phyloP scores from a whole-genome alignment of 2,329 filamentous ascomycete genomes.

The Claviceps monticola region DNA sequence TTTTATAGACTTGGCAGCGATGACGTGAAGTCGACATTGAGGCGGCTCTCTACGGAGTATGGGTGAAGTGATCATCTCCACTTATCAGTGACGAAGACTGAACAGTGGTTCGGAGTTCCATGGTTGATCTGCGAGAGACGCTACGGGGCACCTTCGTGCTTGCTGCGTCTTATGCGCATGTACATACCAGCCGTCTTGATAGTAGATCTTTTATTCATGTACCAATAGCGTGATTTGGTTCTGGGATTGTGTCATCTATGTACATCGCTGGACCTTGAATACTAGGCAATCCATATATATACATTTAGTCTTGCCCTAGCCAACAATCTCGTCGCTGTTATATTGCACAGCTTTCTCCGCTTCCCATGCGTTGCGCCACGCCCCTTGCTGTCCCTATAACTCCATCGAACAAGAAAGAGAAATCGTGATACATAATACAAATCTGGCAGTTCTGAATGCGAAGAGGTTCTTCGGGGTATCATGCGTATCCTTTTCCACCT shows the following conservation, averaged over 20 bases:
- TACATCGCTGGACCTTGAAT: not conserved
- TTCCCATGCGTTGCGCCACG: conserved; percentile 4
- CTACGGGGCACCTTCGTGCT: no score
- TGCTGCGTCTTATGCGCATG: no score
- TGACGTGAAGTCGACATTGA: not conserved
- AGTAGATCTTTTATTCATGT: not conserved
- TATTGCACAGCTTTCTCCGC: not conserved
- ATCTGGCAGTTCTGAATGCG: conserved; percentile 8
- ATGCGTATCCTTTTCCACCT: conserved; percentile 15
- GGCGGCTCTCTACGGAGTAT: not conserved
- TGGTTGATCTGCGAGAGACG: not conserved
- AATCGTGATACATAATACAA: not conserved
- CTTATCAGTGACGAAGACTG: not conserved
- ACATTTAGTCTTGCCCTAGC: not conserved
- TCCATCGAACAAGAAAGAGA: not conserved
- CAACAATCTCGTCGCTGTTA: no score
- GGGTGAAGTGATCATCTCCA: not conserved
- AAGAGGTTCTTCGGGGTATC: conserved; percentile 23
- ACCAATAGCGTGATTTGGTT: not conserved
- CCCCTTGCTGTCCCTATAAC: not conserved
- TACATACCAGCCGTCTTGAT: not conserved
- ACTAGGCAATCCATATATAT: not conserved
- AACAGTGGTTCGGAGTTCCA: not conserved
- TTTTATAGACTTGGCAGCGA: not conserved
- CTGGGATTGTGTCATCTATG: not conserved